Evolutionary conservation across 768 basidiomycete species (phyloP).

Genomic region (Pisolithus albus): DNA sequence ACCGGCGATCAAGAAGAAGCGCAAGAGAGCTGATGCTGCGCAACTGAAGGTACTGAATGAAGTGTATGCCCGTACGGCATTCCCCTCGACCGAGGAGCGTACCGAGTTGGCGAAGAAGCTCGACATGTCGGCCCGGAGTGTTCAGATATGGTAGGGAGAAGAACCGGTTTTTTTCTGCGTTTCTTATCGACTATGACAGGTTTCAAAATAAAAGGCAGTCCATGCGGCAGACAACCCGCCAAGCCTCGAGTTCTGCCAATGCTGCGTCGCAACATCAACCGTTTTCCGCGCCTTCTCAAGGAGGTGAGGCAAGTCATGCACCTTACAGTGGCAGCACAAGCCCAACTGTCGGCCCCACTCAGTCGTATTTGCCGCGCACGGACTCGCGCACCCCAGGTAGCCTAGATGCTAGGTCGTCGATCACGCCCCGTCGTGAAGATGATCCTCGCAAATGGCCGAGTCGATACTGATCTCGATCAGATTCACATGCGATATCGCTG

Average conservation of each 20-base stretch:
- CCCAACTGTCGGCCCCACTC: conserved; percentile 22
- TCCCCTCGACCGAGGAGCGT: conserved; percentile 86
- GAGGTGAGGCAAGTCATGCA: conserved; percentile 26
- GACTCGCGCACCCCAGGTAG: conserved; percentile 34
- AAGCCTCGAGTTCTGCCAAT: conserved; percentile 41
- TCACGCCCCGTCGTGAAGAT: conserved; percentile 38
- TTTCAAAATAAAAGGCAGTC: conserved; percentile 85
- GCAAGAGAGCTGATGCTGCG: conserved; percentile 75
- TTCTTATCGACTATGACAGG: conserved; percentile 39
- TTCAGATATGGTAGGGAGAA: conserved; percentile 71
- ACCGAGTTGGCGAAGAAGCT: conserved; percentile 64
- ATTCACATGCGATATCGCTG: conserved; percentile 19
- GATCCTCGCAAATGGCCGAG: conserved; percentile 48
- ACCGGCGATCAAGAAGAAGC: conserved; percentile 79
- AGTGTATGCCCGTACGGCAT: conserved; percentile 74
- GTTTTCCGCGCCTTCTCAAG: conserved; percentile 37
- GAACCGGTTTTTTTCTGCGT: conserved; percentile 10
- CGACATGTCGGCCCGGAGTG: conserved; percentile 79
- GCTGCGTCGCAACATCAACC: conserved; percentile 40
- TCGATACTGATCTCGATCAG: conserved; percentile 38
- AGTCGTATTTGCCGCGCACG: conserved; percentile 35
- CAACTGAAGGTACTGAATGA: conserved; percentile 79
- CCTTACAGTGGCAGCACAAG: conserved; percentile 32
- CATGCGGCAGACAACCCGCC: conserved; percentile 71
- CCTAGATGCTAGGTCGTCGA: conserved; percentile 18